These are phyloP conservation scores for Globisporangium heterothallicum DNA, from an alignment of 352 stramenopile species.

Conservation along the genomic window DNA sequence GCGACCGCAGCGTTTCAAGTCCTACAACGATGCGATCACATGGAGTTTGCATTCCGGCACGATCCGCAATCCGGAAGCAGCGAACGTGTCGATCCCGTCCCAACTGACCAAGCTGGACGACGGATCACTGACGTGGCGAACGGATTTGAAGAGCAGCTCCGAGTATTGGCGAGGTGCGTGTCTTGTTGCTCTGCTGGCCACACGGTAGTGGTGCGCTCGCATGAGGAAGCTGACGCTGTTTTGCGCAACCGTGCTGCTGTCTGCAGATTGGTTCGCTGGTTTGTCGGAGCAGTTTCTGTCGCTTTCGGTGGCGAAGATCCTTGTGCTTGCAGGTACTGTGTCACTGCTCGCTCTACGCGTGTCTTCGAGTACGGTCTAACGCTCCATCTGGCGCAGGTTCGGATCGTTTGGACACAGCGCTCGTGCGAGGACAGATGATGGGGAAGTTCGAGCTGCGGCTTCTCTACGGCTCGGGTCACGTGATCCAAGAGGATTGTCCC, in stretches of 20 bases:
- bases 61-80: slow-evolving; percentile 71
- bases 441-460: slow-evolving; percentile 87
- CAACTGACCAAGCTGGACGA: slow-evolving; percentile 50
- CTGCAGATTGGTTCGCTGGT: slow-evolving; percentile 73
- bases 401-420: slow-evolving; percentile 80
- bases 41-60: slow-evolving; percentile 77
- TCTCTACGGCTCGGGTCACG: slow-evolving; percentile 84
- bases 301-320: slow-evolving; percentile 70
- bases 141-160: slow-evolving; percentile 64
- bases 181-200: not conserved
- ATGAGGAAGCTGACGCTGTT: not conserved
- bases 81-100: slow-evolving; percentile 73
- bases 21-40: slow-evolving; percentile 65
- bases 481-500: slow-evolving; percentile 85
- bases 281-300: slow-evolving; percentile 84
- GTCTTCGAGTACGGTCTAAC: too few species aligned
- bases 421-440: slow-evolving; percentile 89
- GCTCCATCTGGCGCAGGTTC: too few species aligned
- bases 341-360: too few species aligned
- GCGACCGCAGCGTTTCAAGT: slow-evolving; percentile 61
- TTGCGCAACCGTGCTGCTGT: not conserved
- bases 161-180: slow-evolving; percentile 69
- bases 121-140: slow-evolving; percentile 66
- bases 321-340: slow-evolving; percentile 66
- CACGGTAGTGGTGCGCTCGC: not conserved